Evolutionary conservation across 78 protist species (phyloP).

Genomic region (Tieghemostelium lacteum): DNA sequence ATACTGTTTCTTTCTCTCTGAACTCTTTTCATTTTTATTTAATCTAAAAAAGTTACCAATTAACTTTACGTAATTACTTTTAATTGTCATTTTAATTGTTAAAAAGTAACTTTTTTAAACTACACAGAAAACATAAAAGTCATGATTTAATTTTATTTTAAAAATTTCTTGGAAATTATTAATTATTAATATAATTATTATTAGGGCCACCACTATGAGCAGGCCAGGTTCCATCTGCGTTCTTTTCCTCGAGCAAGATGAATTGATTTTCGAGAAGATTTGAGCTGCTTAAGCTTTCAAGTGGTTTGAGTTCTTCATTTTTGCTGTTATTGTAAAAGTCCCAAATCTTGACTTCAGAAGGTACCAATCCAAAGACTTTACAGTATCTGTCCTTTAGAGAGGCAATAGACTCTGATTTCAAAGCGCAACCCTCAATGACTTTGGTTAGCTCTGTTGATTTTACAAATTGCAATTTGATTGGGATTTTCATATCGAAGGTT

Average conservation of each 20-base stretch:
- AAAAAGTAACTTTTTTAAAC: too few relatives aligned
- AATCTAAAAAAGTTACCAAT: neutral
- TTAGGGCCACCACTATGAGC: too few relatives aligned
- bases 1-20: slow-evolving; percentile 16
- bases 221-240: neutral
- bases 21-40: neutral
- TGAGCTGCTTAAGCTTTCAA: slow-evolving; percentile 12
- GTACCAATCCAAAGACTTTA: slow-evolving; percentile 23
- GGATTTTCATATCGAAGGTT: neutral
- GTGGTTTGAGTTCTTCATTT: slow-evolving; percentile 31
- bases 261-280: slow-evolving; percentile 41
- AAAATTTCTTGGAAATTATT: too few relatives aligned
- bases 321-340: slow-evolving; percentile 46
- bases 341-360: slow-evolving; percentile 71
- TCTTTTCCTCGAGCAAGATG: neutral
- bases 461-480: neutral
- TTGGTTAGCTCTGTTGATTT: neutral
- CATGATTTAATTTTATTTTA: too few relatives aligned
- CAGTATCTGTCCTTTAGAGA: slow-evolving; percentile 37
- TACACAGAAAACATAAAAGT: too few relatives aligned
- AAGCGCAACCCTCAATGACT: neutral
- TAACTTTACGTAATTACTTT: too few relatives aligned
- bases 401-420: neutral
- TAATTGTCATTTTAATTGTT: too few relatives aligned
- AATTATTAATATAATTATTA: too few relatives aligned